Conservation (phyloP, 116 monocot species). For the Thalassia testudinum region DNA sequence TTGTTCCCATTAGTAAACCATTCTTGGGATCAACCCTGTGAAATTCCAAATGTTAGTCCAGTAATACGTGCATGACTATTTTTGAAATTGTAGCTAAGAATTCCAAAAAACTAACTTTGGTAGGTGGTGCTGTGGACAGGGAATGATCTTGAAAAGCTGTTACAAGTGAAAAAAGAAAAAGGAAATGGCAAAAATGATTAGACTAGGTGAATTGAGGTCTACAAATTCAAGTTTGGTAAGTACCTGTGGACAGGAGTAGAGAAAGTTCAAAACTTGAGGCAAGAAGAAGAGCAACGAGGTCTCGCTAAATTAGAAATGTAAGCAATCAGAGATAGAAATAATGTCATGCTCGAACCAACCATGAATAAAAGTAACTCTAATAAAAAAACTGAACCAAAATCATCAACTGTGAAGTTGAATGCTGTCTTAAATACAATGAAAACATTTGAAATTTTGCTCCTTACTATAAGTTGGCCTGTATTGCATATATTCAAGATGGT, state of each 20-base stretch:
- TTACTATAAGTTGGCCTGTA: no score
- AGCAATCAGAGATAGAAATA: neutral
- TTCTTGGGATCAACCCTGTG: conserved; percentile 86
- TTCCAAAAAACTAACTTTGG: no score
- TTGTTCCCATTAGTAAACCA: conserved; percentile 82
- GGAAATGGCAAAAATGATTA: neutral
- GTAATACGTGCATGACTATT: neutral
- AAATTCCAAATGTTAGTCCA: no score
- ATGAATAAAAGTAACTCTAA: no score
- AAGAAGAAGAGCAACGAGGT: conserved; percentile 85
- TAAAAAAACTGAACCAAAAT: no score
- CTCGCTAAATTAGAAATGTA: conserved; percentile 38
- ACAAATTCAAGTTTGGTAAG: no score
- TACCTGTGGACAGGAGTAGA: conserved; percentile 91
- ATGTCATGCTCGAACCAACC: neutral
- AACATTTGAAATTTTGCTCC: no score
- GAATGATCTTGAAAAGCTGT: conserved; percentile 86
- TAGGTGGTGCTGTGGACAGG: conserved; percentile 86
- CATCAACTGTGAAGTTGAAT: no score
- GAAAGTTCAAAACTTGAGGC: conserved; percentile 90
- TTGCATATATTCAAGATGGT: no score
- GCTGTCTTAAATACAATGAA: no score
- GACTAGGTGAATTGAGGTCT: no score
- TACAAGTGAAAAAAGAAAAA: neutral
- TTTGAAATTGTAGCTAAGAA: neutral